Percentiles rank a stretch among this genome's conserved stretches.
These are phyloP conservation scores for Entophlyctis luteolus DNA, from an alignment of 192 early-diverging fungal genomes.

Conservation along the genomic window DNA sequence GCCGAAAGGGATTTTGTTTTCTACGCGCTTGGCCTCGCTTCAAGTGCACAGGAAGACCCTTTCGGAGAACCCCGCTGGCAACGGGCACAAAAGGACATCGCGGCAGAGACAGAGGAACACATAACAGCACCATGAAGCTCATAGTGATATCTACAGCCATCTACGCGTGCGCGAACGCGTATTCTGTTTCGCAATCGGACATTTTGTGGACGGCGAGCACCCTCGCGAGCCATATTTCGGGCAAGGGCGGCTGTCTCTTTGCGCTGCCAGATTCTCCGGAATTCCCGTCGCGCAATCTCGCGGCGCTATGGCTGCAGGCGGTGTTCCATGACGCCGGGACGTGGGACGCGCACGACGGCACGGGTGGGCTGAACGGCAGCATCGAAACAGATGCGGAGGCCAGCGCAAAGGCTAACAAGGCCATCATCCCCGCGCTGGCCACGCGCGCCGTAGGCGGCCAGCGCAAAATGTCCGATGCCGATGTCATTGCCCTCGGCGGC, in stretches of 20 bases:
- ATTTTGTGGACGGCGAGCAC: too few species aligned
- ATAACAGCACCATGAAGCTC: too few species aligned
- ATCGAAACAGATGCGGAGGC: neutral
- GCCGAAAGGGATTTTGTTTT: too few species aligned
- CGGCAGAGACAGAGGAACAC: too few species aligned
- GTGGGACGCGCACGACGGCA: neutral
- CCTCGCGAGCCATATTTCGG: too few species aligned
- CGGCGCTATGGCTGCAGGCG: slow-evolving; percentile 37
- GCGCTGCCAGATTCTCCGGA: neutral
- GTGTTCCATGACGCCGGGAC: slow-evolving; percentile 34
- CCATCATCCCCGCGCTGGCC: slow-evolving; percentile 5
- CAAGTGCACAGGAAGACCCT: too few species aligned
- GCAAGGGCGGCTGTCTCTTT: neutral
- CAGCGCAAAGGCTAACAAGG: neutral
- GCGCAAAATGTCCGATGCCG: slow-evolving; percentile 22
- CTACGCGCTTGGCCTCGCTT: too few species aligned
- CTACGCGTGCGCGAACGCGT: too few species aligned
- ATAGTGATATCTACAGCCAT: too few species aligned
- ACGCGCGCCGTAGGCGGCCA: neutral
- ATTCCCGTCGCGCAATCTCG: slow-evolving; percentile 31
- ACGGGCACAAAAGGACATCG: too few species aligned
- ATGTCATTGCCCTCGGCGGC: slow-evolving; percentile 35
- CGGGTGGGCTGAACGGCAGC: slow-evolving; percentile 26
- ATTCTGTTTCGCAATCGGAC: too few species aligned
- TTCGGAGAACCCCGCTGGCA: too few species aligned